A percentile compares a stretch with the other conserved stretches of the same genome.
Evolutionary conservation across 192 early-diverging fungal species (phyloP).

Genomic region (Piromyces sp.): DNA sequence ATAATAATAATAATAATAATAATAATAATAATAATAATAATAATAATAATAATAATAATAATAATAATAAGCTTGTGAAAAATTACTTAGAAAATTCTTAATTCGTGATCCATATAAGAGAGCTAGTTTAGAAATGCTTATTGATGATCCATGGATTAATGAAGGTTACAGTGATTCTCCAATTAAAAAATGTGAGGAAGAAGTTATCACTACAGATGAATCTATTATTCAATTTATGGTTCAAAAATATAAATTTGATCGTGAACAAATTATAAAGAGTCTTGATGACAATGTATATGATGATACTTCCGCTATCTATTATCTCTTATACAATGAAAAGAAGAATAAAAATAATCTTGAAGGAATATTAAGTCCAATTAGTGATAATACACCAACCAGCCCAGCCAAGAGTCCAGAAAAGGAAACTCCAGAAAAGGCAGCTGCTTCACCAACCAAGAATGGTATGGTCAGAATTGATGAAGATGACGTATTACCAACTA

Average conservation of each 20-base stretch:
- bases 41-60: too few relatives aligned
- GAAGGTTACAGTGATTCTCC: conserved; percentile 28
- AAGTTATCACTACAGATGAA: conserved; percentile 29
- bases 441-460: neutral
- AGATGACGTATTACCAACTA: neutral
- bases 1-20: too few relatives aligned
- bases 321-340: conserved; percentile 29
- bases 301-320: conserved; percentile 37
- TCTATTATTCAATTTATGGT: conserved; percentile 28
- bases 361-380: neutral
- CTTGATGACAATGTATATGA: conserved; percentile 36
- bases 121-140: conserved; percentile 32
- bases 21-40: too few relatives aligned
- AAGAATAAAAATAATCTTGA: neutral
- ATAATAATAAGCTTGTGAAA: conserved; percentile 23
- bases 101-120: conserved; percentile 37
- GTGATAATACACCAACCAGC: neutral
- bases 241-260: conserved; percentile 29
- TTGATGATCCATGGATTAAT: conserved; percentile 45
- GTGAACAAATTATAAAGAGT: conserved; percentile 20
- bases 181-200: conserved; percentile 20
- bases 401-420: neutral
- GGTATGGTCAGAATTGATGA: neutral
- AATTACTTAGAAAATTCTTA: conserved; percentile 36
- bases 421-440: neutral